These are phyloP conservation scores for Komagataella populi DNA, from an alignment of 805 yeast genomes.

Conservation along the genomic window DNA sequence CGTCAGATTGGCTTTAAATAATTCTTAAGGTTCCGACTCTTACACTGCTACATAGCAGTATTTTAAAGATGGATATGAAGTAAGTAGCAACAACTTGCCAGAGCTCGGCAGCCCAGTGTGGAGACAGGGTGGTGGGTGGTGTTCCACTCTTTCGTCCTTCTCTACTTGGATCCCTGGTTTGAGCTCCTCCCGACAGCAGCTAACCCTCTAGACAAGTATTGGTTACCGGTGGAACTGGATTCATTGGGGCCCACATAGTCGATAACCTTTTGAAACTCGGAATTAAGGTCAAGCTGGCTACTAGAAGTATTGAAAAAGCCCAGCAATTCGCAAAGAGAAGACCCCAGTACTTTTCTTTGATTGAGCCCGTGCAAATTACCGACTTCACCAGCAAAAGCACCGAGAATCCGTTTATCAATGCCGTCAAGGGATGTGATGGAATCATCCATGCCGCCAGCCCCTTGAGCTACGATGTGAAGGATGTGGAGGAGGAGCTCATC, in stretches of 20 bases:
- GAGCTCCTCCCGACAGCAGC: background rate
- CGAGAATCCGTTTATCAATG: slow-evolving; percentile 3
- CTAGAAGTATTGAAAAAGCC: slow-evolving; percentile 10
- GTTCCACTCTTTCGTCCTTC: too few relatives aligned
- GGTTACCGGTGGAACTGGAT: slow-evolving; percentile 4
- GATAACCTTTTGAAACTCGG: slow-evolving; percentile 3
- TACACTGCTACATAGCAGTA: background rate
- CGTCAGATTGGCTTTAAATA: background rate
- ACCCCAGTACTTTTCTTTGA: slow-evolving; percentile 4
- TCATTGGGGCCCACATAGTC: slow-evolving; percentile 4
- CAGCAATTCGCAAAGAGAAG: slow-evolving; percentile 7
- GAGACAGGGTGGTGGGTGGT: background rate
- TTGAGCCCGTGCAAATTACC: slow-evolving; percentile 7
- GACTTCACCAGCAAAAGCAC: slow-evolving; percentile 4
- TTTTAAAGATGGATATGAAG: background rate
- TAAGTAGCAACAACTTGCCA: background rate
- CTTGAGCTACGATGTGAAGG: slow-evolving; percentile 6
- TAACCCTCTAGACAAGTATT: background rate
- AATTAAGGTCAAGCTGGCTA: slow-evolving; percentile 13
- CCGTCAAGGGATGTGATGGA: slow-evolving; percentile 5
- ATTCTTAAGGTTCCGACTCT: background rate
- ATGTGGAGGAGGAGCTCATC: slow-evolving; percentile 8
- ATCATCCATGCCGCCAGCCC: slow-evolving; percentile 5
- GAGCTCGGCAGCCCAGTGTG: background rate
- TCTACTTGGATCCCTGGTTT: background rate